Evolutionary conservation across 768 basidiomycete genomes (phyloP), one percentile per base, ranked within the genome.

Genomic region (Tricholoma terreum): DNA sequence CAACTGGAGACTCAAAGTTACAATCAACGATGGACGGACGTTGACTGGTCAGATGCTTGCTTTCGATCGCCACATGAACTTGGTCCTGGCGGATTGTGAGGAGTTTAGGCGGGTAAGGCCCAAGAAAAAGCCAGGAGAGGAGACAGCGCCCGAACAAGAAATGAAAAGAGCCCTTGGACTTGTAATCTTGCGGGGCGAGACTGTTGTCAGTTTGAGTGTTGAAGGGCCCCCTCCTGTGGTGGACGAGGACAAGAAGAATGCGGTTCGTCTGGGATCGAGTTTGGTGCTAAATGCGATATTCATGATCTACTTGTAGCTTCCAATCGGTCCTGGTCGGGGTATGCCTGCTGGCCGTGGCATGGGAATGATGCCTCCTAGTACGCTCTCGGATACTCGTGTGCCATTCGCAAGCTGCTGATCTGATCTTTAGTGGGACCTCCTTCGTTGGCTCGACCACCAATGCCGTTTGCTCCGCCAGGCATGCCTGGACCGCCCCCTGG

Each of bases 51-150:
- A 98, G 77, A 97, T 98, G 92, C 89, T 99, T 72, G 97, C 97
- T 52, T 99, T 98, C 72, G 97, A 99, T 78, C 89, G 92, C 68
- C 97, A 99, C 75, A 99, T 98, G 97, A 99, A 99, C 77, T 81
- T 99, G 65, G 97, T 99, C 45, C 77, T 99, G 54, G 94, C 96
- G 14, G 97, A 98, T 65, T 98, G 95, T 69, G 97, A 99, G 74
- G 97, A 99, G 75, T 99, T 98, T 71, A 78, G 97, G 66, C 86
- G 90, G 62, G 87, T 98, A 40, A 79, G 90, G 62, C 89, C 90
- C 36, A 98, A 98, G 81, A 94, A 94, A 79, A 91, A 96, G 77
- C 69, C 84, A 12, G 91, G 90, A 24, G 87, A 85, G 75, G 91
- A 87, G 70, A 81, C 84, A 4, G 84, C 83, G 6, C 84, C 84